phyloP scores from a whole-genome alignment of 2,329 filamentous ascomycete species.

The Colletotrichum aenigma region DNA sequence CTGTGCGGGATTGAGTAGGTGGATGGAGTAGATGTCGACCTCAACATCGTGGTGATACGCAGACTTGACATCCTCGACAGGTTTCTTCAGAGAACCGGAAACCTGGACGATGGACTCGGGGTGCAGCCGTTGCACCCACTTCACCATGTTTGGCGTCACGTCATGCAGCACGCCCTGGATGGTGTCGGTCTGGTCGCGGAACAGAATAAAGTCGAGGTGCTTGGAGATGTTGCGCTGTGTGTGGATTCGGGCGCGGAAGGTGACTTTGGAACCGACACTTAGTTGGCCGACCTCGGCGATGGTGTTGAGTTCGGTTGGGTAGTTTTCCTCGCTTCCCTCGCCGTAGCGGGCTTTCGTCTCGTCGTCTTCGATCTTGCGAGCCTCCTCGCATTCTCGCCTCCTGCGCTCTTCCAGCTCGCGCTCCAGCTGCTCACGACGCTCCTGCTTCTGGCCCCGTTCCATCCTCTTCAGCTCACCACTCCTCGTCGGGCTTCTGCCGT shows the following conservation, averaged over 20 bases:
- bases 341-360: conserved; percentile 12
- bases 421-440: neutral
- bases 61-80: conserved; percentile 76
- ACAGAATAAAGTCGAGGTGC: conserved; percentile 82
- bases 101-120: conserved; percentile 81
- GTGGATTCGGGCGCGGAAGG: conserved; percentile 65
- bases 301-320: conserved; percentile 10
- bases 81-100: conserved; percentile 73
- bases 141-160: conserved; percentile 72
- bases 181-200: conserved; percentile 82
- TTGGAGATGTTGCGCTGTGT: conserved; percentile 82
- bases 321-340: neutral
- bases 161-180: conserved; percentile 78
- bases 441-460: conserved; percentile 8
- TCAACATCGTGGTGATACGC: conserved; percentile 79
- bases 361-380: conserved; percentile 9
- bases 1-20: conserved; percentile 55
- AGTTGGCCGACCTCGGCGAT: conserved; percentile 11
- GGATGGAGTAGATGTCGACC: conserved; percentile 65
- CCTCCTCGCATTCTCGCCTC: neutral
- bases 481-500: neutral
- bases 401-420: conserved; percentile 8
- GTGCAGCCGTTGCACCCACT: conserved; percentile 85
- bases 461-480: conserved; percentile 7
- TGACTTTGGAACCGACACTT: conserved; percentile 39